phyloP scores from a whole-genome alignment of 371 early-diverging fungal genomes.

The Mucor indicus region DNA sequence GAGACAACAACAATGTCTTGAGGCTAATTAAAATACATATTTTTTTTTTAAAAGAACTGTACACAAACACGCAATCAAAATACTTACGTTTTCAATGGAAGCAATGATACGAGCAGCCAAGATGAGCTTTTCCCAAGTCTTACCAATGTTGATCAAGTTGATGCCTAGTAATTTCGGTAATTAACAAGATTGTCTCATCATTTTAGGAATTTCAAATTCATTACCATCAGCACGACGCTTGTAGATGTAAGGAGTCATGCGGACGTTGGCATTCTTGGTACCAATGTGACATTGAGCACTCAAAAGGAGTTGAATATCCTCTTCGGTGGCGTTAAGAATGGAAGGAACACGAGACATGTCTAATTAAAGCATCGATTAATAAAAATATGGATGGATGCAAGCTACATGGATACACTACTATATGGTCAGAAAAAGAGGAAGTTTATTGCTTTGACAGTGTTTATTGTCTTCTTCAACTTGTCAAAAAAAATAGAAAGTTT shows the following conservation, averaged over 20 bases:
- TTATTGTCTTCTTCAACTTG: too few species aligned
- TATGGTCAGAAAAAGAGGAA: too few species aligned
- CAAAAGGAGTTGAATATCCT: constrained; percentile 90
- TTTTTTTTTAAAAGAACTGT: too few species aligned
- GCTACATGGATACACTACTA: too few species aligned
- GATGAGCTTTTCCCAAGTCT: constrained; percentile 99
- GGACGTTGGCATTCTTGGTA: constrained; percentile 87
- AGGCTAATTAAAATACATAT: constrained; percentile 61
- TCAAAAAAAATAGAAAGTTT: too few species aligned
- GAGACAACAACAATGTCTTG: constrained; percentile 95
- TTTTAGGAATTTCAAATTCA: too few species aligned
- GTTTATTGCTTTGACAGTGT: too few species aligned
- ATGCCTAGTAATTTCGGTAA: constrained; percentile 35
- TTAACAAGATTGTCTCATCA: background rate
- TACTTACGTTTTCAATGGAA: constrained; percentile 85
- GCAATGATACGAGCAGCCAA: constrained; percentile 98
- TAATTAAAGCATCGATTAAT: too few species aligned
- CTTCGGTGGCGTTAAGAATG: constrained; percentile 73
- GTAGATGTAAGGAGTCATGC: constrained; percentile 91
- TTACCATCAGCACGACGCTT: constrained; percentile 93
- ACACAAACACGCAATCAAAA: too few species aligned
- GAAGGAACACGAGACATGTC: constrained; percentile 28
- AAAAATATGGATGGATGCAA: too few species aligned
- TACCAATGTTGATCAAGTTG: constrained; percentile 97
- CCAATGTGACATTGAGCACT: constrained; percentile 93